Evolutionary conservation across 2,329 filamentous ascomycete genomes (phyloP).

Genomic region (Aspergillus latus): DNA sequence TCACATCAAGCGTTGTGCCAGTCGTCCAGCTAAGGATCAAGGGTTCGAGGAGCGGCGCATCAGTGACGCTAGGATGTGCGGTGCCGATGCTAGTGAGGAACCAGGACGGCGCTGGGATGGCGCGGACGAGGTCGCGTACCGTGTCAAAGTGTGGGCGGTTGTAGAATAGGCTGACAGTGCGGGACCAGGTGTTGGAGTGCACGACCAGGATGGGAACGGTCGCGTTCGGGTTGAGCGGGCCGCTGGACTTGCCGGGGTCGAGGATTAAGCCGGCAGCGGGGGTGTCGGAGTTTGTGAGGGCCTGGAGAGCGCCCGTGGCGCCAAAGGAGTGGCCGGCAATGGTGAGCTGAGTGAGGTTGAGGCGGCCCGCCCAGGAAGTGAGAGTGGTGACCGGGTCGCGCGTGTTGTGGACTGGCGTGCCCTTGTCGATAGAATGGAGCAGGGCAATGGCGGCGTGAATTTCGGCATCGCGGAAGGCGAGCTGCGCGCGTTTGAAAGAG

Average conservation of each 20-base stretch:
- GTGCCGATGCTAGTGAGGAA: constrained; percentile 9
- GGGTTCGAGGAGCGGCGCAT: constrained; percentile 4
- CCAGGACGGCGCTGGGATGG: constrained; percentile 7
- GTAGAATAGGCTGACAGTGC: constrained; percentile 8
- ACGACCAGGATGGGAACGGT: constrained; percentile 8
- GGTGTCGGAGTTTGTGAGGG: neutral
- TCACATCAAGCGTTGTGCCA: neutral
- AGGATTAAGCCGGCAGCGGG: constrained; percentile 1
- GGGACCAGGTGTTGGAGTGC: constrained; percentile 11
- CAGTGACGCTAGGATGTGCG: constrained; percentile 7
- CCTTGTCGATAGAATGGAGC: constrained; percentile 3
- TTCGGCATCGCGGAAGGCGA: constrained; percentile 9
- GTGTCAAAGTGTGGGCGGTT: constrained; percentile 9
- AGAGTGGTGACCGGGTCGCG: constrained; percentile 2
- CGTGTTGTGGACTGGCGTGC: neutral
- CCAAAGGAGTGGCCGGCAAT: constrained; percentile 6
- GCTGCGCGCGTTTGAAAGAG: constrained; percentile 1
- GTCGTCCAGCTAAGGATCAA: constrained; percentile 8
- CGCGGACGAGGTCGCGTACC: constrained; percentile 7
- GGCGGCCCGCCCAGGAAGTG: constrained; percentile 1
- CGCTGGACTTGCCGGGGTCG: constrained; percentile 10
- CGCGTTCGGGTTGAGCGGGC: constrained; percentile 8
- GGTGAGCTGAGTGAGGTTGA: constrained; percentile 4
- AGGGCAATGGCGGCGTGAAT: constrained; percentile 4
- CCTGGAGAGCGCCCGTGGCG: constrained; percentile 6